These are phyloP conservation scores for Benincasa hispida DNA, from an alignment of 306 rosid genomes.

Conservation along the genomic window DNA sequence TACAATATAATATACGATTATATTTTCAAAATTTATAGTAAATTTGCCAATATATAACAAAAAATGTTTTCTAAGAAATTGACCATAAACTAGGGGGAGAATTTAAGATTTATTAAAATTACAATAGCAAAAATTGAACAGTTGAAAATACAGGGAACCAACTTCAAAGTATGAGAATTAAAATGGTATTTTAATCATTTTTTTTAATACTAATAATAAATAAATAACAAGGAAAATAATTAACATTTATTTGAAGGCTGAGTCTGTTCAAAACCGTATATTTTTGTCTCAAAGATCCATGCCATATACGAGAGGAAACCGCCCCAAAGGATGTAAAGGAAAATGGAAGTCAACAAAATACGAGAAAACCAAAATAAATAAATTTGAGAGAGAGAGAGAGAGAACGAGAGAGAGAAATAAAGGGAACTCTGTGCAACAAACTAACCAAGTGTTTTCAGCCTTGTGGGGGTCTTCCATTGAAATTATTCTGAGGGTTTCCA, in stretches of 20 bases:
- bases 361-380: background rate
- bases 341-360: background rate
- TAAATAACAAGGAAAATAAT: background rate
- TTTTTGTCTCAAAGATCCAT: background rate
- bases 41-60: too few species aligned
- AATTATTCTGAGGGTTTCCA: conserved; percentile 34
- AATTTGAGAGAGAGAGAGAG: background rate
- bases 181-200: too few species aligned
- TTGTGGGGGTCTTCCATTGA: conserved; percentile 38
- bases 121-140: too few species aligned
- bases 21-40: too few species aligned
- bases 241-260: background rate
- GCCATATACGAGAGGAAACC: background rate
- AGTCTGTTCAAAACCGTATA: background rate
- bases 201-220: too few species aligned
- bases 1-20: too few species aligned
- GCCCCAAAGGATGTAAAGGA: background rate
- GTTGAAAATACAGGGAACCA: too few species aligned
- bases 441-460: conserved; percentile 20
- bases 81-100: too few species aligned
- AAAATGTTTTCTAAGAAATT: too few species aligned
- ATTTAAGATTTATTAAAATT: too few species aligned
- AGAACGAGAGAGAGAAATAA: background rate
- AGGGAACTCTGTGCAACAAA: conserved; percentile 1
- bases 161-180: too few species aligned